phyloP scores from a whole-genome alignment of 2,329 filamentous ascomycete species.

The Colletotrichum filicis region DNA sequence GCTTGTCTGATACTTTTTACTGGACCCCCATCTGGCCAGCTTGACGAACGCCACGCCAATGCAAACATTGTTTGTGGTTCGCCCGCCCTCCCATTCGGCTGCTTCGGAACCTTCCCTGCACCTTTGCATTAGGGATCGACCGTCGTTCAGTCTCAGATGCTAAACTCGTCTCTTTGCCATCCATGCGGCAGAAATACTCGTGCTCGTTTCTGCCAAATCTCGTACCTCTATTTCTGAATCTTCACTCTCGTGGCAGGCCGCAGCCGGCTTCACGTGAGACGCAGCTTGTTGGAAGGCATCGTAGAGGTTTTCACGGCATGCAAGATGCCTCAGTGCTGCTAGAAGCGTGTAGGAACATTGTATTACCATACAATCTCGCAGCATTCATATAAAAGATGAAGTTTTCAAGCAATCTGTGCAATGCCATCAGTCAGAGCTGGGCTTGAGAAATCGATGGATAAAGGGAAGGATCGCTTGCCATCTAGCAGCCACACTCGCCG shows the following conservation, averaged over 20 bases:
- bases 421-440: not conserved
- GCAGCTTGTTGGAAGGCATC: not conserved
- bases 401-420: not conserved
- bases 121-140: constrained; percentile 33
- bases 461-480: not conserved
- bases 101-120: constrained; percentile 30
- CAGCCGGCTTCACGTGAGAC: not conserved
- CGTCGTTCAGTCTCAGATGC: constrained; percentile 33
- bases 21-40: not conserved
- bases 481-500: not conserved
- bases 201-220: not conserved
- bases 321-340: not conserved
- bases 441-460: not conserved
- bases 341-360: not conserved
- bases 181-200: not conserved
- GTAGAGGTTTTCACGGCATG: not conserved
- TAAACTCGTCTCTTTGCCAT: constrained; percentile 33
- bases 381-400: not conserved
- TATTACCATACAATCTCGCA: not conserved
- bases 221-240: not conserved
- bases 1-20: not conserved
- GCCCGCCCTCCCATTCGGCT: constrained; percentile 24
- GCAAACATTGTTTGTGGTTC: constrained; percentile 27
- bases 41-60: constrained; percentile 29
- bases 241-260: not conserved